Conservation (phyloP, 1,284 basidiomycete species). For the Ceratobasidium sp. region DNA sequence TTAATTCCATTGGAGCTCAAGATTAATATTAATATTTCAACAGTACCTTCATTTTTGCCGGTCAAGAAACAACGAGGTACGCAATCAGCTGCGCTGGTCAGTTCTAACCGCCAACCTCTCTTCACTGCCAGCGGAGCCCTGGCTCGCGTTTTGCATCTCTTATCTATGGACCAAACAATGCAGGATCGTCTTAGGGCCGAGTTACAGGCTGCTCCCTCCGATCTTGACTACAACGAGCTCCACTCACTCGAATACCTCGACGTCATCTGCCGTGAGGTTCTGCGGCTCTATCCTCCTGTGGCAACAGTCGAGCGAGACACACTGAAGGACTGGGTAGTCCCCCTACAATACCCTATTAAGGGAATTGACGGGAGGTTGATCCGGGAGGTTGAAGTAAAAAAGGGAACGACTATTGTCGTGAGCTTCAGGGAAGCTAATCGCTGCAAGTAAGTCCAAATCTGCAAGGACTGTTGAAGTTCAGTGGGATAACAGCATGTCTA, state of each 20-base stretch:
- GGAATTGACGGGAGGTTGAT: slow-evolving; percentile 16
- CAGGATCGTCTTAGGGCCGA: slow-evolving; percentile 16
- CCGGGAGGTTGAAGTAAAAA: background rate
- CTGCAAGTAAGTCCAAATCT: slow-evolving; percentile 3
- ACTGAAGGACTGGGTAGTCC: slow-evolving; percentile 6
- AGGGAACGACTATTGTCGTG: slow-evolving; percentile 25
- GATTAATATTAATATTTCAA: background rate
- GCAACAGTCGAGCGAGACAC: background rate
- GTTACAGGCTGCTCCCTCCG: background rate
- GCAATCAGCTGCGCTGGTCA: too few relatives aligned
- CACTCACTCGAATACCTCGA: slow-evolving; percentile 23
- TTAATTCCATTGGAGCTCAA: background rate
- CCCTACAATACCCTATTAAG: slow-evolving; percentile 11
- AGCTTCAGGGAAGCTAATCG: slow-evolving; percentile 18
- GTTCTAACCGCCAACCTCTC: too few relatives aligned
- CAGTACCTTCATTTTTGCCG: slow-evolving; percentile 9
- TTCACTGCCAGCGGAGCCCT: slow-evolving; percentile 26
- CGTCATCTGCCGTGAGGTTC: slow-evolving; percentile 17
- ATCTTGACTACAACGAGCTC: slow-evolving; percentile 11
- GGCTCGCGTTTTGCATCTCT: slow-evolving; percentile 5
- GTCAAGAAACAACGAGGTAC: slow-evolving; percentile 28
- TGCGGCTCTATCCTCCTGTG: slow-evolving; percentile 22
- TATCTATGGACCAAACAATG: background rate
- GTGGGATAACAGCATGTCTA: background rate
- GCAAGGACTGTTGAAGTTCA: too few relatives aligned